phyloP scores from a whole-genome alignment of 225 moss, liverwort and hornwort species.

The Physcomitrium patens region DNA sequence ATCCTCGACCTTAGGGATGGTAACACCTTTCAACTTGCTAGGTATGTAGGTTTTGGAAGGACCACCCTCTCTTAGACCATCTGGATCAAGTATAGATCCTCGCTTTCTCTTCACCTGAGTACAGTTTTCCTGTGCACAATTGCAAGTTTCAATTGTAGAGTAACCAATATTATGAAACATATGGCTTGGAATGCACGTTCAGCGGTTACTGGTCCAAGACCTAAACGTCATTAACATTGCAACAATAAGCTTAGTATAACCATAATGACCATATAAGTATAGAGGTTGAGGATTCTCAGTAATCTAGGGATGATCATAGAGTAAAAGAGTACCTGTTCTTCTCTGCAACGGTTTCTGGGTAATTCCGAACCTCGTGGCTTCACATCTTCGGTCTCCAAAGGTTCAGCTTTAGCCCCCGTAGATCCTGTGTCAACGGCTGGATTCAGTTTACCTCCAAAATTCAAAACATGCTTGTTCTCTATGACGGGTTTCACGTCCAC shows the following conservation, averaged over 20 bases:
- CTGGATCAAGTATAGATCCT: slow-evolving; percentile 32
- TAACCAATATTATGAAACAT: neutral
- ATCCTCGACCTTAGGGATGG: slow-evolving; percentile 42
- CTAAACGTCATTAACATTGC: slow-evolving; percentile 2
- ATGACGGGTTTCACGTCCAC: slow-evolving; percentile 39
- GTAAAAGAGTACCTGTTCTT: slow-evolving; percentile 37
- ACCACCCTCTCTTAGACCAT: slow-evolving; percentile 26
- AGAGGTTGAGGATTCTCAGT: neutral
- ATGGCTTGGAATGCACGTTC: slow-evolving; percentile 15
- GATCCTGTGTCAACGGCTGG: slow-evolving; percentile 8
- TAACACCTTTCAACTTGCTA: slow-evolving; percentile 38
- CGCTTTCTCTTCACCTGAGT: slow-evolving; percentile 38
- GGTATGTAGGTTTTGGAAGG: slow-evolving; percentile 36
- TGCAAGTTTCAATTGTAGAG: neutral
- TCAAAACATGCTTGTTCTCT: slow-evolving; percentile 25
- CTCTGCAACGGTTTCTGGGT: slow-evolving; percentile 19
- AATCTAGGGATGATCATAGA: slow-evolving; percentile 4
- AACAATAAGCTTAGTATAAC: slow-evolving; percentile 1
- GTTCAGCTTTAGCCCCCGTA: slow-evolving; percentile 27
- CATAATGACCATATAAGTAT: neutral
- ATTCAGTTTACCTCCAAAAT: slow-evolving; percentile 21
- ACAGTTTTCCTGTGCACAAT: slow-evolving; percentile 31
- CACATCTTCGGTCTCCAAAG: slow-evolving; percentile 36
- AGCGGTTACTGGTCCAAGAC: slow-evolving; percentile 14
- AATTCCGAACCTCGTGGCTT: slow-evolving; percentile 31